Percentiles rank a stretch among this genome's conserved stretches.
These are phyloP conservation scores for Sungouiella thailandica DNA, from an alignment of 805 yeast genomes.

Conservation along the genomic window DNA sequence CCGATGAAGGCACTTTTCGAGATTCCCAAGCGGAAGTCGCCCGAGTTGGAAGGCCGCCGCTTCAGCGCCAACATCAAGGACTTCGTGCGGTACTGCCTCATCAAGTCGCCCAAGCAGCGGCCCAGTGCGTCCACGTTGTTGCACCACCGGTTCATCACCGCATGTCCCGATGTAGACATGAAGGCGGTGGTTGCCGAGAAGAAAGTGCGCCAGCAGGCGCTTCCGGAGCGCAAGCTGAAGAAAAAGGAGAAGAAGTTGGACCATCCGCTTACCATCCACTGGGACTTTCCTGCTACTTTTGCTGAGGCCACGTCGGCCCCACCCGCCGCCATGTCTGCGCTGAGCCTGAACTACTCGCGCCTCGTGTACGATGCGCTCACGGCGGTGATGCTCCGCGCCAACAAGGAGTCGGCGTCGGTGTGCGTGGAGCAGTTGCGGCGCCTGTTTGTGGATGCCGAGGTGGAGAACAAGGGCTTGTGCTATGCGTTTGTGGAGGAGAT, in stretches of 20 bases:
- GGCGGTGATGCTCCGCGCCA: constrained; percentile 49
- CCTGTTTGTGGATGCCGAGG: constrained; percentile 42
- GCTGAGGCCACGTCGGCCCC: constrained; percentile 2
- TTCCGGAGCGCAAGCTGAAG: constrained; percentile 3
- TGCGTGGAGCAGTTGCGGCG: constrained; percentile 41
- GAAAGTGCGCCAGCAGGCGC: neutral
- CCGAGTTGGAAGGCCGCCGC: constrained; percentile 42
- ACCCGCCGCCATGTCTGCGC: constrained; percentile 4
- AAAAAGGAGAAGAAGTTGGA: constrained; percentile 5
- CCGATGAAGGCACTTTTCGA: constrained; percentile 74
- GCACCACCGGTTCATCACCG: constrained; percentile 46
- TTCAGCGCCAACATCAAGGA: constrained; percentile 53
- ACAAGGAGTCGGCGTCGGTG: constrained; percentile 40
- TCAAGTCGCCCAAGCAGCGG: constrained; percentile 60
- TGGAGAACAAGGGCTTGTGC: constrained; percentile 55
- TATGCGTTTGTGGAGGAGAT: constrained; percentile 67
- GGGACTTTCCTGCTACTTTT: constrained; percentile 11
- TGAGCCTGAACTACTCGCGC: constrained; percentile 8
- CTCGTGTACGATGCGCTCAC: constrained; percentile 7
- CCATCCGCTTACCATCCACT: constrained; percentile 14
- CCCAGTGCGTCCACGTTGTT: constrained; percentile 58
- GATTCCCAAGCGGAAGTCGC: constrained; percentile 65
- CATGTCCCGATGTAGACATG: constrained; percentile 10
- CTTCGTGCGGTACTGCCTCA: constrained; percentile 62
- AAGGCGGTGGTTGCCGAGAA: constrained; percentile 6